A percentile compares a stretch with the other conserved stretches of the same genome.
Evolutionary conservation across 2,329 filamentous ascomycete species (phyloP).

Genomic region (Fusarium beomiforme): DNA sequence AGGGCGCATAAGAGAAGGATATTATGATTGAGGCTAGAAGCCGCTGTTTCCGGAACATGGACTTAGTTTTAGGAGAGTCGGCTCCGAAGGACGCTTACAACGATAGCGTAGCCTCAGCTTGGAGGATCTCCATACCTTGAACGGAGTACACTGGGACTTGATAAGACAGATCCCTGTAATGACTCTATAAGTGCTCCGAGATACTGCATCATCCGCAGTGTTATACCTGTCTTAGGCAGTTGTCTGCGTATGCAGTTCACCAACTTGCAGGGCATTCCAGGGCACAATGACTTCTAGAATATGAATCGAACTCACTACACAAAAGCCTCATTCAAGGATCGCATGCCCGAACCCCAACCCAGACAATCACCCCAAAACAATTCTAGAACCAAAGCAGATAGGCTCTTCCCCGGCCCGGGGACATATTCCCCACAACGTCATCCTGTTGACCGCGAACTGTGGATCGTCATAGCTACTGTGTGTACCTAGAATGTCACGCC

Average conservation of each 20-base stretch:
- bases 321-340: not conserved
- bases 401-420: conserved; percentile 29
- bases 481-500: not conserved
- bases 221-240: not conserved
- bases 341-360: not conserved
- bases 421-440: conserved; percentile 35
- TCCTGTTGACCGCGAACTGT: conserved; percentile 14
- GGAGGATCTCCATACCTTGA: not conserved
- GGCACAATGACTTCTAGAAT: not conserved
- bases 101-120: not conserved
- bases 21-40: not conserved
- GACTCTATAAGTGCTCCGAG: too few species aligned
- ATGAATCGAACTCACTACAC: not conserved
- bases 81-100: not conserved
- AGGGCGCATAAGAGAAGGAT: conserved; percentile 9
- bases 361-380: not conserved
- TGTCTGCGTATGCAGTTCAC: not conserved
- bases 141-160: not conserved
- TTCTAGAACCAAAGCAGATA: conserved; percentile 33
- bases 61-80: not conserved
- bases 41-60: conserved; percentile 17
- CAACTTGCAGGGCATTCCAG: not conserved
- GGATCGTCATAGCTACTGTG: conserved; percentile 33
- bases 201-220: not conserved
- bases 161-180: not conserved